Evolutionary conservation across 352 stramenopile species (phyloP), one percentile per base, ranked within the genome.

Genomic region (Phytophthora pistaciae): DNA sequence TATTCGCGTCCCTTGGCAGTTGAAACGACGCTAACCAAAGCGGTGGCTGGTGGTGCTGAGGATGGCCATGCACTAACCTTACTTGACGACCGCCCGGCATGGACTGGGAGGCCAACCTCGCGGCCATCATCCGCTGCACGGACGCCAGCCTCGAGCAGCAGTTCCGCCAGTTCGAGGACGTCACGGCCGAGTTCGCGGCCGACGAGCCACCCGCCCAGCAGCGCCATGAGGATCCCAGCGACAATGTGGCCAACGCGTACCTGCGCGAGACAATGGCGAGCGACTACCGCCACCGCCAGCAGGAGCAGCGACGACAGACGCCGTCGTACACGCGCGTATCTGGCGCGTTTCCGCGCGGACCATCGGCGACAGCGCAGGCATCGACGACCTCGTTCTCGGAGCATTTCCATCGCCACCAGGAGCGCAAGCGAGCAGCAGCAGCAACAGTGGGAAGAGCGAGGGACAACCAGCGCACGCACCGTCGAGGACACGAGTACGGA

Each of bases 121-220:
- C 86, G 1, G 77, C 87, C 36, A 84, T 93, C 65, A 94, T 96
- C 80, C 90, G 91, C 68, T 91, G 88, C 80, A 93, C 86, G 55
- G 87, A 96, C 66, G 87, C 79, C 50, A 91, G 83, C 21, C 78
- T 96, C 20, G 73, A 84, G 59, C 85, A 93, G 74, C 87, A 94
- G 63, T 94, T 96, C 75, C 80, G 76, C 13, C 74, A 91, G 58
- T 85, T 91, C 48, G 78, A 82, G 14, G 80, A 91, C 58, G 56
- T 87, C 46, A 72, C 79, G 9, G 70, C 50, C 53, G 72, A 75
- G 33, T 66, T 72, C 25, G 14, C 58, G 3, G 58, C 59, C 25
- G 63, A 60, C 4, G 67, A 58, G 9, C 23, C 31, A 16, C 50
- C 60, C 42, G 42, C 16, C n/a, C 42, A 20, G 23, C 38, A 2